Evolutionary conservation across 2,329 filamentous ascomycete species (phyloP), one percentile per base, ranked within the genome.

Genomic region (Parasarocladium wereldwijsianum): DNA sequence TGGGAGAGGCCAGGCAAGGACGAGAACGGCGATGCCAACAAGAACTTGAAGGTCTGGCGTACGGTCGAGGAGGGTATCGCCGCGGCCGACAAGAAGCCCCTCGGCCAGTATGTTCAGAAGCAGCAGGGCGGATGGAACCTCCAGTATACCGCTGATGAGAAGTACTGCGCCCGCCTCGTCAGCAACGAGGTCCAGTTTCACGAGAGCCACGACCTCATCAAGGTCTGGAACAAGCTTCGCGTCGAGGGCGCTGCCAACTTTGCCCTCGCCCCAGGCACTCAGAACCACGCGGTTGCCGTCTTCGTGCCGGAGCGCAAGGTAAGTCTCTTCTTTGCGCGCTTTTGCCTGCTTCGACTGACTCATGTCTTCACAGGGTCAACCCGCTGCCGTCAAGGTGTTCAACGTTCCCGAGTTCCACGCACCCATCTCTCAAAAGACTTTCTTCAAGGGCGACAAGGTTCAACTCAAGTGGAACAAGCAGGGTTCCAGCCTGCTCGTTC

Each of bases 171-270:
- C 40, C 84, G 90, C 42, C 68, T 77, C 38, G 87, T 96, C 45
- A 94, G 83, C 54, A 98, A 98, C 52, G 86, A 96, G 64, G 82
- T 98, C 33, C 90, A 96, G 47, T 93, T 98, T 55, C 96, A 87
- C 62, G 71, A 93, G 57, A 90, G 83, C 52, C 69, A 78, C 40
- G 77, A 96, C 50, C 64, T 96, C 47, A 63, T 68, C 42, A 86
- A 74, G 27, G 83, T 93, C 37, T 94, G 86, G 85, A 93, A 93
- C 58, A 93, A 93, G 65, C 65, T 98, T 51, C 77, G 80, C 39
- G 82, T 85, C 31, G 90, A 98, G 59, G 87, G 87, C 34, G 82
- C 93, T 34, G 58, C 76, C 25, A 82, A 90, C 53, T 96, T 94
- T 62, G 79, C 85, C 32, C 62, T 98, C 39, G 83, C 86, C 26